Evolutionary conservation across 257 asterid species (phyloP), one percentile per base, ranked within the genome.

Genomic region (Haberlea rhodopensis): DNA sequence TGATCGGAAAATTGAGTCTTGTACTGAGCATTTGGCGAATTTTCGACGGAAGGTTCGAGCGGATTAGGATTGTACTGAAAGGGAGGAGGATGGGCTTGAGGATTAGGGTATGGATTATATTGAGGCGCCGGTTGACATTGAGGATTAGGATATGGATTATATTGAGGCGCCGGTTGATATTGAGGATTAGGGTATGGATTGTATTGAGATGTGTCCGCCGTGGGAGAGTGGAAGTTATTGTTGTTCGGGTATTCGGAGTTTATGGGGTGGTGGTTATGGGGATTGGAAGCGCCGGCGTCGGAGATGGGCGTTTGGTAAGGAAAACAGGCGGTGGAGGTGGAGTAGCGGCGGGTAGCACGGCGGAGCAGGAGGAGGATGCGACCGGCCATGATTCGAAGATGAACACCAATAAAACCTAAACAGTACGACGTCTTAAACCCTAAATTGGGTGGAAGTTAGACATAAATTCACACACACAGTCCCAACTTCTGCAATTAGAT

Each of bases 71-170:
- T 49, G 55, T 5, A 49, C 22, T n/a, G 11, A 18, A 20, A 49
- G 48, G 52, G 56, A 49, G 60, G 8, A 59, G 69, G 13, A 73
- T n/a, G 9, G 71, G 73, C 27, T 65, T 75, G 7, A 76, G 76
- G 43, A 78, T 76, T n/a, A 71, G 67, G 43, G 82, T 76, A 40
- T 69, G 60, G 68, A 73, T 10, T 34, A 34, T 34, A 34, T 34
- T 10, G 45, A 34, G 45, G 55, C 2, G 21, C 21, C 53, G 20
- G 53, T 18, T 18, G 53, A 15, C 10, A 56, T 6, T 24, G 83
- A 2, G 60, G 57, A 37, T 61, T 49, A 29, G n/a, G n/a, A n/a
- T n/a, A n/a, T n/a, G 37, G 37, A 29, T 29, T 29, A 29, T 29
- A 29, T 7, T 29, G 37, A 1, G 37, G n/a, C n/a, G n/a, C n/a